Percentiles rank a stretch among this genome's conserved stretches.
These are phyloP conservation scores for Tillandsia leiboldiana DNA, from an alignment of 176 grass and related monocot genomes.

Conservation along the genomic window DNA sequence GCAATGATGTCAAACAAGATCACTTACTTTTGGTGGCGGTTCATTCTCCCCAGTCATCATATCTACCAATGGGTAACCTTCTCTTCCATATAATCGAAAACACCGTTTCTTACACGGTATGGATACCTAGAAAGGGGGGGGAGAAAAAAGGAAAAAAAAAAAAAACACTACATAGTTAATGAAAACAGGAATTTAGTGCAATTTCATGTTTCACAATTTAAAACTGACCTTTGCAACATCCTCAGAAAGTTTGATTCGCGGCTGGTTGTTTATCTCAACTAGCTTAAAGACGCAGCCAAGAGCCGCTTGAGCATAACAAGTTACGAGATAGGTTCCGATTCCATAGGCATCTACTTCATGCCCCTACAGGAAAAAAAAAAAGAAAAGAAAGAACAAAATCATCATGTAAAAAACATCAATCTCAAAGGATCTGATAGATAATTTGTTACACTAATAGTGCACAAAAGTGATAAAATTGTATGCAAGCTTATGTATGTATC, in stretches of 20 bases:
- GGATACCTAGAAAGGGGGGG: constrained; percentile 51
- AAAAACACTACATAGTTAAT: no score
- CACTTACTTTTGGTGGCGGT: constrained; percentile 65
- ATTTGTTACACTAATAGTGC: no score
- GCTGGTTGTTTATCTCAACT: constrained; percentile 88
- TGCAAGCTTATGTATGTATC: no score
- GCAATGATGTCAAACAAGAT: not conserved
- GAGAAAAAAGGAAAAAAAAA: no score
- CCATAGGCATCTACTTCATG: constrained; percentile 93
- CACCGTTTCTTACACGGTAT: constrained; percentile 94
- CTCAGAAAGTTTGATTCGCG: constrained; percentile 95
- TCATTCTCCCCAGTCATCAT: constrained; percentile 88
- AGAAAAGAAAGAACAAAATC: not conserved
- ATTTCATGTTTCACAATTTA: not conserved
- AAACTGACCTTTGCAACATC: constrained; percentile 85
- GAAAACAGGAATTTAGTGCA: not conserved
- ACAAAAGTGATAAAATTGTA: no score
- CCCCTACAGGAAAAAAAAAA: constrained; percentile 29
- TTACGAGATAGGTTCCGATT: constrained; percentile 87
- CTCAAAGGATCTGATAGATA: no score
- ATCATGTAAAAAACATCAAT: no score
- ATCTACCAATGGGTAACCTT: constrained; percentile 88
- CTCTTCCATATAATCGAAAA: constrained; percentile 90
- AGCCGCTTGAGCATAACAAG: constrained; percentile 88
- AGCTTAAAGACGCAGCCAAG: constrained; percentile 99